Percentiles rank a stretch among this genome's conserved stretches.
phyloP scores from a whole-genome alignment of 768 basidiomycete genomes.

The Asterophora parasitica region DNA sequence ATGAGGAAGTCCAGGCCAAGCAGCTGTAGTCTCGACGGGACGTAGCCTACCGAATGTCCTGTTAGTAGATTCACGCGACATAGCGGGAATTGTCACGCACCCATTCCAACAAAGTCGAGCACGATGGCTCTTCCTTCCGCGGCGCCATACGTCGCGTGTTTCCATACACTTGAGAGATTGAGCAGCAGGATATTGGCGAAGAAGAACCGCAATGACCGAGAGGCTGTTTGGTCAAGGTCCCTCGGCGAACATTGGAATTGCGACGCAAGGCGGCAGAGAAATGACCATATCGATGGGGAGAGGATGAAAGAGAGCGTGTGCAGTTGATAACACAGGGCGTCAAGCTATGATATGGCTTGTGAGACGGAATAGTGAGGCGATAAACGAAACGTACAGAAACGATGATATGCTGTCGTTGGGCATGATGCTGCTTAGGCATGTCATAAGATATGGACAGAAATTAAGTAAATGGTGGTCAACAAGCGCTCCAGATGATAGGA shows the following conservation, averaged over 20 bases:
- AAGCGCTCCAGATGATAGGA: slow-evolving; percentile 1
- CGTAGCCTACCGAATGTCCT: slow-evolving; percentile 35
- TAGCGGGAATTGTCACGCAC: slow-evolving; percentile 35
- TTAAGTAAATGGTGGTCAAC: neutral
- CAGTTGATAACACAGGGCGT: slow-evolving; percentile 66
- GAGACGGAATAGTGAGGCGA: slow-evolving; percentile 3
- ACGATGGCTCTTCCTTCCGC: slow-evolving; percentile 58
- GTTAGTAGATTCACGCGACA: neutral
- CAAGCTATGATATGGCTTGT: slow-evolving; percentile 43
- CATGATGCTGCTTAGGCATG: slow-evolving; percentile 62
- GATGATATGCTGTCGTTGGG: slow-evolving; percentile 67
- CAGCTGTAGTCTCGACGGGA: slow-evolving; percentile 63
- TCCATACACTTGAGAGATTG: slow-evolving; percentile 58
- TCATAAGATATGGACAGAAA: slow-evolving; percentile 24
- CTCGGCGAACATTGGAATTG: slow-evolving; percentile 68
- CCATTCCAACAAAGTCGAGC: slow-evolving; percentile 76
- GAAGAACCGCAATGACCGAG: slow-evolving; percentile 66
- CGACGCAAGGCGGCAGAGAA: slow-evolving; percentile 47
- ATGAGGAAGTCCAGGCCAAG: slow-evolving; percentile 66
- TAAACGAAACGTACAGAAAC: slow-evolving; percentile 45
- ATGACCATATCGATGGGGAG: slow-evolving; percentile 59
- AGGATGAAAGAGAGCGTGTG: slow-evolving; percentile 74
- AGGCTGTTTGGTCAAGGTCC: slow-evolving; percentile 49
- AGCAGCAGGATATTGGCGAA: slow-evolving; percentile 52
- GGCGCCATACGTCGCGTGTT: slow-evolving; percentile 49